Evolutionary conservation across 371 early-diverging fungal species (phyloP).

Genomic region (Aphelidium insulamus): DNA sequence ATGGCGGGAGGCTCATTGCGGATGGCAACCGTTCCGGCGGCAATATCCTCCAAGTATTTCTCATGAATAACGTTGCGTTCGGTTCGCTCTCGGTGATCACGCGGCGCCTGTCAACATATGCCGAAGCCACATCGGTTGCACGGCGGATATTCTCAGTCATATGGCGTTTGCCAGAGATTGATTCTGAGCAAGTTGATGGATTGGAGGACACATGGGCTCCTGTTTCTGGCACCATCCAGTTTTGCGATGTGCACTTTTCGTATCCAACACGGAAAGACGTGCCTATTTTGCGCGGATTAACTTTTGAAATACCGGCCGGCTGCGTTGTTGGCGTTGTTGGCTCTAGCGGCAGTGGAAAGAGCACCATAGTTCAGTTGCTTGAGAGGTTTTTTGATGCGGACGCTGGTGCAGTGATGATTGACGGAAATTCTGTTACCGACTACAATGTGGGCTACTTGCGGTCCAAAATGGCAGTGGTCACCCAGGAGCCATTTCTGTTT

Average conservation of each 20-base stretch:
- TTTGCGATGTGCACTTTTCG: slow-evolving; percentile 11
- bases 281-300: slow-evolving; percentile 21
- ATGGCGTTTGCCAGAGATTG: too few relatives aligned
- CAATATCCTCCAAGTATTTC: slow-evolving; percentile 37
- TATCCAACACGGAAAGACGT: slow-evolving; percentile 34
- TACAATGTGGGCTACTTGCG: slow-evolving; percentile 20
- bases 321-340: slow-evolving; percentile 31
- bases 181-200: too few relatives aligned
- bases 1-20: slow-evolving; percentile 32
- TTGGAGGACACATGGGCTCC: slow-evolving; percentile 12
- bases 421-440: slow-evolving; percentile 16
- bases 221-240: too few relatives aligned
- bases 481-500: slow-evolving; percentile 42
- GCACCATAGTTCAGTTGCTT: slow-evolving; percentile 21
- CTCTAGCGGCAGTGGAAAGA: slow-evolving; percentile 20
- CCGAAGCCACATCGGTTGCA: too few relatives aligned
- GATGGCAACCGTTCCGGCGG: slow-evolving; percentile 18
- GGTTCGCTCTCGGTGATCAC: too few relatives aligned
- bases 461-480: slow-evolving; percentile 20
- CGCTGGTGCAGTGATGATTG: slow-evolving; percentile 11
- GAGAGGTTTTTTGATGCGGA: slow-evolving; percentile 12
- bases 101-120: too few relatives aligned
- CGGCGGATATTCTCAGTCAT: too few relatives aligned
- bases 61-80: too few relatives aligned
- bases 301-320: slow-evolving; percentile 18